phyloP scores from a whole-genome alignment of 148 eudicot genomes.

The Rhododendron henanense region DNA sequence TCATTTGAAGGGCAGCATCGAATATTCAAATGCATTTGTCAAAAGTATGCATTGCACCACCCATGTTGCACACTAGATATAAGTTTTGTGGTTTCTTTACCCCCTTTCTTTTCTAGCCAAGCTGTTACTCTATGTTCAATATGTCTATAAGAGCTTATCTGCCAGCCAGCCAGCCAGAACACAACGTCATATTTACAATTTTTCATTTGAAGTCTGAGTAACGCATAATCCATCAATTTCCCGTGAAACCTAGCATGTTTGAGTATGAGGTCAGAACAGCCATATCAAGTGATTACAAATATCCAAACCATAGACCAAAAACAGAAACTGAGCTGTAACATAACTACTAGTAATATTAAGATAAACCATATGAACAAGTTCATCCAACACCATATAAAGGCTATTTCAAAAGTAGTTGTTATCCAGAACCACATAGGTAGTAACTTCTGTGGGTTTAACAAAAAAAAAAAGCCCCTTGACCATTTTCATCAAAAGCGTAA shows the following conservation, averaged over 20 bases:
- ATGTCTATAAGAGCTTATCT: not conserved
- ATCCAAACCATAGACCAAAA: not conserved
- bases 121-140: not conserved
- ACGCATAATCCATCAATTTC: not conserved
- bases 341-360: too few species aligned
- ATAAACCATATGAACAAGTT: not conserved
- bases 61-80: not conserved
- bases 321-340: not conserved
- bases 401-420: not conserved
- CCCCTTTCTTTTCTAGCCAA: not conserved
- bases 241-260: not conserved
- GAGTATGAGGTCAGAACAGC: not conserved
- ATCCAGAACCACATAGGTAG: not conserved
- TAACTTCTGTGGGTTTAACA: not conserved
- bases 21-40: not conserved
- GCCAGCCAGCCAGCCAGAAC: not conserved
- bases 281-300: not conserved
- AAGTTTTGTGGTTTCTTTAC: not conserved
- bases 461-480: not conserved
- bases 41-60: not conserved
- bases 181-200: not conserved
- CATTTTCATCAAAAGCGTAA: not conserved
- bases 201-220: not conserved
- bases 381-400: not conserved
- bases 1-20: not conserved